Conservation (phyloP, 2,329 filamentous ascomycete genomes). For the Cephalotrichum gorgonifer region DNA sequence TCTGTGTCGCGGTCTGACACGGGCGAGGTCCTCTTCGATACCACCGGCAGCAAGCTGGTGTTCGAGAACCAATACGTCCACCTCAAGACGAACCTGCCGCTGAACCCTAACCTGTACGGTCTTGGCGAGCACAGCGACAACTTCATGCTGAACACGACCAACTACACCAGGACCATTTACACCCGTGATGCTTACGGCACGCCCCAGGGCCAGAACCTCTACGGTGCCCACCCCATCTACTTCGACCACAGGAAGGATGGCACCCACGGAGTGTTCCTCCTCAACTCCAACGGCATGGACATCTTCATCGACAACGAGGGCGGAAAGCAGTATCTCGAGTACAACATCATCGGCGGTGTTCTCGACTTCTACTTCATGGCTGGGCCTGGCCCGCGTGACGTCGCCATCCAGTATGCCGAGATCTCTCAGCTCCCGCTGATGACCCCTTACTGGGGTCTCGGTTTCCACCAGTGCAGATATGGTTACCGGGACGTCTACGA, state of each 20-base stretch:
- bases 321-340: conserved; percentile 58
- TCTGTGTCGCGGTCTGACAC: conserved; percentile 29
- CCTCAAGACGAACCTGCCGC: conserved; percentile 55
- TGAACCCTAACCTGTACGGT: conserved; percentile 60
- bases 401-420: conserved; percentile 44
- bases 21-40: conserved; percentile 50
- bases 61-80: conserved; percentile 68
- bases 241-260: conserved; percentile 52
- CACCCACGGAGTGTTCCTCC: conserved; percentile 54
- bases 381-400: conserved; percentile 43
- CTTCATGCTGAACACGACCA: conserved; percentile 52
- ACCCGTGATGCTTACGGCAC: conserved; percentile 52
- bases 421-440: conserved; percentile 44
- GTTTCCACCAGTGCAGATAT: conserved; percentile 44
- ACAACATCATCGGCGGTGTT: conserved; percentile 63
- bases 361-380: conserved; percentile 57
- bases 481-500: conserved; percentile 51
- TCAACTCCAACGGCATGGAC: conserved; percentile 65
- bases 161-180: conserved; percentile 61
- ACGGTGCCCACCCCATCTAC: conserved; percentile 62
- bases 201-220: conserved; percentile 53
- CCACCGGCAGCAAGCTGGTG: conserved; percentile 50
- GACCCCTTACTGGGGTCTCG: conserved; percentile 52
- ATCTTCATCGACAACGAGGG: conserved; percentile 54
- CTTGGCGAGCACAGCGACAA: conserved; percentile 64